Evolutionary conservation across 768 basidiomycete genomes (phyloP).

Genomic region (Amanita phalloides): DNA sequence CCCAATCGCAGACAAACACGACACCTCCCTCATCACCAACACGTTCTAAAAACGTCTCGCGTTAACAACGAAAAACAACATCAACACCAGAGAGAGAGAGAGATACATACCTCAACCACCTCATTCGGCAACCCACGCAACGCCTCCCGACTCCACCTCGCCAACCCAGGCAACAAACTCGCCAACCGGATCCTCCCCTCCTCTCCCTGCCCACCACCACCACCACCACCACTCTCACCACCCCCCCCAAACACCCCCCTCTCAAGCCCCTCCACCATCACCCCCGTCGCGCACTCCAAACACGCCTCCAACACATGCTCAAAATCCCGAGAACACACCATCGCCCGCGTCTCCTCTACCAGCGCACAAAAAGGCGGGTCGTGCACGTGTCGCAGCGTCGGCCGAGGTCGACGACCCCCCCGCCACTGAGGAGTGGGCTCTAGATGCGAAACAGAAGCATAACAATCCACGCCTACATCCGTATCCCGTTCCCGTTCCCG

Average conservation of each 20-base stretch:
- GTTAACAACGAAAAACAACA: neutral
- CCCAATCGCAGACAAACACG: no score
- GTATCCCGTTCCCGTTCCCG: neutral
- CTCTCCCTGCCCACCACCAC: no score
- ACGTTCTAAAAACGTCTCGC: conserved; percentile 33
- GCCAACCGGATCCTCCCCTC: conserved; percentile 60
- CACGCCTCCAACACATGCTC: conserved; percentile 58
- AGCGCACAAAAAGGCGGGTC: conserved; percentile 49
- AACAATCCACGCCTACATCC: conserved; percentile 3
- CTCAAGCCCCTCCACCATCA: conserved; percentile 55
- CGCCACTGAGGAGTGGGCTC: no score
- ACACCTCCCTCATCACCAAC: conserved; percentile 49
- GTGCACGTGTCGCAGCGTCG: conserved; percentile 4
- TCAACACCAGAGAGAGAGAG: no score
- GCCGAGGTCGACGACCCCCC: neutral
- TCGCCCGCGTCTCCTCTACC: conserved; percentile 54
- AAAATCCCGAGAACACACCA: conserved; percentile 63
- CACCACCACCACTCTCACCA: neutral
- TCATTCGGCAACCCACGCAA: conserved; percentile 67
- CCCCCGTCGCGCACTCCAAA: conserved; percentile 57
- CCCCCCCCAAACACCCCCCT: conserved; percentile 42
- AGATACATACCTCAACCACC: conserved; percentile 41
- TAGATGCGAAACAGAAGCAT: conserved; percentile 3
- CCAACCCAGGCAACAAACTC: conserved; percentile 68
- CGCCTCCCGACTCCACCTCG: conserved; percentile 65